phyloP scores from a whole-genome alignment of 768 basidiomycete species.

The Heimioporus sp. region DNA sequence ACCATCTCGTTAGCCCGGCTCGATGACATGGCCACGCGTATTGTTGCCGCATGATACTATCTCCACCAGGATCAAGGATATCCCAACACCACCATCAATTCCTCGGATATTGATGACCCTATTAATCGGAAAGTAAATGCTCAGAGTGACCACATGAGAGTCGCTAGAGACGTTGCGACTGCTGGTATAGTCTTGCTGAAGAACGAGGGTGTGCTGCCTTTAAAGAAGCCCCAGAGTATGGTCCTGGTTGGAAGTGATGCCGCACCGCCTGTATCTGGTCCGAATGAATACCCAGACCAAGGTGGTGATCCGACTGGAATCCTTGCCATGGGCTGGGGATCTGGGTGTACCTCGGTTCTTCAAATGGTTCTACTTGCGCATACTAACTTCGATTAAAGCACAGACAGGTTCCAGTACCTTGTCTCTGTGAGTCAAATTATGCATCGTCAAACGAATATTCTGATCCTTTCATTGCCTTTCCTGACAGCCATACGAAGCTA shows the following conservation, averaged over 20 bases:
- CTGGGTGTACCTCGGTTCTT: slow-evolving; percentile 44
- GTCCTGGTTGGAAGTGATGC: slow-evolving; percentile 64
- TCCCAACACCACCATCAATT: slow-evolving; percentile 23
- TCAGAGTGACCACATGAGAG: slow-evolving; percentile 47
- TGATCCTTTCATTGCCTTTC: background rate
- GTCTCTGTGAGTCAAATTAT: slow-evolving; percentile 50
- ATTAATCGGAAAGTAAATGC: slow-evolving; percentile 51
- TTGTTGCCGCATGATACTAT: slow-evolving; percentile 62
- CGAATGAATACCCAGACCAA: slow-evolving; percentile 66
- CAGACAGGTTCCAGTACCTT: slow-evolving; percentile 75
- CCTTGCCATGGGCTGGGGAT: slow-evolving; percentile 93
- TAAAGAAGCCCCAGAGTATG: slow-evolving; percentile 57
- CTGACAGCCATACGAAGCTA: slow-evolving; percentile 70
- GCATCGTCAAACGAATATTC: background rate
- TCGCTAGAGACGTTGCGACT: slow-evolving; percentile 62
- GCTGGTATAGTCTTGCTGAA: slow-evolving; percentile 69
- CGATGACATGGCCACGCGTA: slow-evolving; percentile 72
- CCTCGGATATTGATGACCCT: slow-evolving; percentile 28
- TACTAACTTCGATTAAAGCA: slow-evolving; percentile 34
- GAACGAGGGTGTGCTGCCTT: slow-evolving; percentile 57
- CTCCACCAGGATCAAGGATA: slow-evolving; percentile 32
- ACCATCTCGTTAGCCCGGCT: slow-evolving; percentile 56
- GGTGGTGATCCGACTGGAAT: slow-evolving; percentile 62
- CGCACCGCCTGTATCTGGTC: slow-evolving; percentile 62
- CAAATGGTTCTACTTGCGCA: background rate